Evolutionary conservation across 176 grass and related monocot genomes (phyloP).

Genomic region (Musa schizocarpa): DNA sequence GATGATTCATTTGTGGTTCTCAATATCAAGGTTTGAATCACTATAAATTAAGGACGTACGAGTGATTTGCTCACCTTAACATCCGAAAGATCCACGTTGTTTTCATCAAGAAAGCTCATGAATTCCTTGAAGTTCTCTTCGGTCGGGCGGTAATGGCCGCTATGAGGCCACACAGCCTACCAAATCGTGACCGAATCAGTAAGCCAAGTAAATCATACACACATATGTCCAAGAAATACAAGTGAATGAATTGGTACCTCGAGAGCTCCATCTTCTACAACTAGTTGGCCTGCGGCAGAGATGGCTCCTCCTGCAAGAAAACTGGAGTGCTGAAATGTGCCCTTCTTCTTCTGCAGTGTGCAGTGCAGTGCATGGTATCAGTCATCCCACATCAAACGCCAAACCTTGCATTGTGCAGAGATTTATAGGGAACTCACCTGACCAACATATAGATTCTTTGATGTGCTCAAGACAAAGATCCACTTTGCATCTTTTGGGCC

Average conservation of each 20-base stretch:
- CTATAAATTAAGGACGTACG: background rate
- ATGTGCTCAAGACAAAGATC: constrained; percentile 97
- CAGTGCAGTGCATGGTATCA: constrained; percentile 6
- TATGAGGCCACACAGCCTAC: constrained; percentile 88
- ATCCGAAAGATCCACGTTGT: constrained; percentile 66
- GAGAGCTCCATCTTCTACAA: constrained; percentile 51
- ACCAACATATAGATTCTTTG: constrained; percentile 61
- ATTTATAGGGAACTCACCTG: constrained; percentile 20
- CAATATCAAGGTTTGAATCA: too few species aligned
- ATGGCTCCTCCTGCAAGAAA: constrained; percentile 97
- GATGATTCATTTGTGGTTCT: too few species aligned
- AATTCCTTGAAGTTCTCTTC: constrained; percentile 80
- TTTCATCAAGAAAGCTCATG: constrained; percentile 66
- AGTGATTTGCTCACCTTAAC: constrained; percentile 41
- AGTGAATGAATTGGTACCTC: constrained; percentile 26
- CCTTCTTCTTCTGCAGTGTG: constrained; percentile 73
- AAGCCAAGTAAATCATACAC: background rate
- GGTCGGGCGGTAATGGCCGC: constrained; percentile 86
- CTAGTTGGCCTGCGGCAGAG: constrained; percentile 74
- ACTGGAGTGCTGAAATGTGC: constrained; percentile 98
- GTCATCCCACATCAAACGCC: background rate
- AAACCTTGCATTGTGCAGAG: too few species aligned
- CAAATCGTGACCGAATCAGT: constrained; percentile 1
- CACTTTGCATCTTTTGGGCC: constrained; percentile 57
- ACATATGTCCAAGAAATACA: too few species aligned